phyloP scores from a whole-genome alignment of 164 flowering plant genomes.

The Macadamia integrifolia region DNA sequence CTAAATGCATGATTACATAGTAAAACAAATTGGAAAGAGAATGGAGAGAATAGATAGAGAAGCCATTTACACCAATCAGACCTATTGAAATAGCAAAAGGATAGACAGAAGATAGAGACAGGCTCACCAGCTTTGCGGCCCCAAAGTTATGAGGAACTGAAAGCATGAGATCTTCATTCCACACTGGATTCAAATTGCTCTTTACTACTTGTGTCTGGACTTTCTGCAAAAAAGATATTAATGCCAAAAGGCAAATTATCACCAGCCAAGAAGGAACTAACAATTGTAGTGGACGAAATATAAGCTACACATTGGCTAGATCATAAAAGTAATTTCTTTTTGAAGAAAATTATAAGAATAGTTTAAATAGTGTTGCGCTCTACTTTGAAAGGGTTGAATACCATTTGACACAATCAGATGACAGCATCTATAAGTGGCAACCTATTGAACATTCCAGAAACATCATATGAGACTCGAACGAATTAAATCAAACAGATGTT shows the following conservation, averaged over 20 bases:
- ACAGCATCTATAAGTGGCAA: not conserved
- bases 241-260: not conserved
- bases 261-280: not conserved
- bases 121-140: slow-evolving; percentile 47
- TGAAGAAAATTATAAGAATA: not conserved
- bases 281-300: not conserved
- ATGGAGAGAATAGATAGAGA: no score
- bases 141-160: slow-evolving; percentile 78
- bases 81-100: no score
- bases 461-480: not conserved
- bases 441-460: not conserved
- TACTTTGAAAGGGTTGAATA: not conserved
- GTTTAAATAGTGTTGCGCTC: not conserved
- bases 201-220: slow-evolving; percentile 58
- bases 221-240: slow-evolving; percentile 33
- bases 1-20: no score
- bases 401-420: not conserved
- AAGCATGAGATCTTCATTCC: slow-evolving; percentile 93
- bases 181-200: slow-evolving; percentile 91
- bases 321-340: not conserved
- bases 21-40: no score
- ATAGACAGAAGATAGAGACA: no score
- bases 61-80: no score
- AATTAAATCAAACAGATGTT: no score
- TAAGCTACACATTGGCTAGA: not conserved